These are phyloP conservation scores for Cairneyella variabilis DNA, from an alignment of 495 filamentous ascomycete genomes.

Conservation along the genomic window DNA sequence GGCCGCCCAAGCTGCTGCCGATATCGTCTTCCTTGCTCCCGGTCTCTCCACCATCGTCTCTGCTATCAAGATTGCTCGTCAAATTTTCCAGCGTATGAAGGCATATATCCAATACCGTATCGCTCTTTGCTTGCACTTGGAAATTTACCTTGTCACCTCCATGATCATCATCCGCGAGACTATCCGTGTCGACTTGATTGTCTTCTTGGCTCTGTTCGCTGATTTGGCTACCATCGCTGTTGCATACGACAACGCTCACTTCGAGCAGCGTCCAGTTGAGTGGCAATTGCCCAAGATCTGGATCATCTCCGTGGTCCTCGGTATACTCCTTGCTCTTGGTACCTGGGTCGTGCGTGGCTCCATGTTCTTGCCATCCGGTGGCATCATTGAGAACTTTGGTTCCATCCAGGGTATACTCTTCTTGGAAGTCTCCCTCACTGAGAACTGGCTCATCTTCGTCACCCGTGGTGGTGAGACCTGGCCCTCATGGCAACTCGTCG, in stretches of 20 bases:
- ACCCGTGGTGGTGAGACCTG: constrained; percentile 68
- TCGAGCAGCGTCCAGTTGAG: constrained; percentile 66
- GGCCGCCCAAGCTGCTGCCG: constrained; percentile 71
- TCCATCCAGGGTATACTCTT: constrained; percentile 69
- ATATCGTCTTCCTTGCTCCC: constrained; percentile 77
- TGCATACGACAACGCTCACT: constrained; percentile 75
- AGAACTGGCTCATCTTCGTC: constrained; percentile 80
- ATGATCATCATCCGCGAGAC: constrained; percentile 77
- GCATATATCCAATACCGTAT: constrained; percentile 80
- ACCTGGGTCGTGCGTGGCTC: constrained; percentile 70
- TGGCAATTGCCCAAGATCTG: constrained; percentile 79
- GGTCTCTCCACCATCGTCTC: constrained; percentile 73
- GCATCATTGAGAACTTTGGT: constrained; percentile 71
- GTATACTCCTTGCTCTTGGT: constrained; percentile 58
- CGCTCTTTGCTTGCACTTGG: constrained; percentile 70
- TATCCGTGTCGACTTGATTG: constrained; percentile 61
- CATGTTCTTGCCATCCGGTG: constrained; percentile 62
- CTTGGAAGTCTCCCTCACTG: constrained; percentile 68
- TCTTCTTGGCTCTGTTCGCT: constrained; percentile 75
- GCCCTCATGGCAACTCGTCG: constrained; percentile 70
- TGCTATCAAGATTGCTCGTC: constrained; percentile 73
- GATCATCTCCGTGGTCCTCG: constrained; percentile 67
- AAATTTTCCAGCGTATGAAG: constrained; percentile 84
- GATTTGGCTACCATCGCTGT: constrained; percentile 75
- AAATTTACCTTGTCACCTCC: constrained; percentile 73